Percentiles rank a stretch among this genome's conserved stretches.
Conservation (phyloP, 2,329 filamentous ascomycete species). For the Nothopassalora personata region DNA sequence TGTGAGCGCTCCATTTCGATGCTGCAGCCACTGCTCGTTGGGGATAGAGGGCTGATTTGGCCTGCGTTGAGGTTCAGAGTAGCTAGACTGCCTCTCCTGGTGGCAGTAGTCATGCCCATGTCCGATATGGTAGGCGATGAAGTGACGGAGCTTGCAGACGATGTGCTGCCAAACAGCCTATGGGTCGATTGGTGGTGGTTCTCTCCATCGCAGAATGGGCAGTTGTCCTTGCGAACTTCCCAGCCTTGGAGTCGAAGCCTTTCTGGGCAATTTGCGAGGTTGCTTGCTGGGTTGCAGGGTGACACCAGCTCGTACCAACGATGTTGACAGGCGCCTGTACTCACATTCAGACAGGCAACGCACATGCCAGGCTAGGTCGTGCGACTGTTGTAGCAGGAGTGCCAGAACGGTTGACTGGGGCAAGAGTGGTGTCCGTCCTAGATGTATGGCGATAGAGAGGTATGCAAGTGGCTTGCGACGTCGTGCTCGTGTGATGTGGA, state of each 20-base stretch:
- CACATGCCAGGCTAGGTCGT: conserved; percentile 37
- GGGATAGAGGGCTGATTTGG: conserved; percentile 24
- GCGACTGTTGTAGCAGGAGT: not conserved
- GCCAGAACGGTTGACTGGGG: not conserved
- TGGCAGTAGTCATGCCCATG: conserved; percentile 12
- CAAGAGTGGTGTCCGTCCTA: not conserved
- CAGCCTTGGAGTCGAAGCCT: conserved; percentile 45
- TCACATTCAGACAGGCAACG: conserved; percentile 47
- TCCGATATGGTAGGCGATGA: conserved; percentile 22
- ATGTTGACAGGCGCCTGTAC: conserved; percentile 43
- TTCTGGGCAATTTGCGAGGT: conserved; percentile 44
- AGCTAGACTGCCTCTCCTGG: conserved; percentile 23
- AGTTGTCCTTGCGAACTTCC: conserved; percentile 45
- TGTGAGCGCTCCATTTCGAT: conserved; percentile 28
- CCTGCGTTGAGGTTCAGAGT: conserved; percentile 16
- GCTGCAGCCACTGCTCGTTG: conserved; percentile 26
- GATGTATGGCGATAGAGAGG: not conserved
- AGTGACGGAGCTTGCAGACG: conserved; percentile 33
- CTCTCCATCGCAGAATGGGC: conserved; percentile 41
- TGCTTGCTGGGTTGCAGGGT: conserved; percentile 39
- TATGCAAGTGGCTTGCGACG: not conserved
- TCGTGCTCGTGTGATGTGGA: not conserved
- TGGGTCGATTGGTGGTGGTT: conserved; percentile 41
- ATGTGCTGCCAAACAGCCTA: conserved; percentile 43
- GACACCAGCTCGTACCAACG: conserved; percentile 47